A percentile compares a stretch with the other conserved stretches of the same genome.
Conservation (phyloP, 331 rosid genomes). For the Saraca asoca region DNA sequence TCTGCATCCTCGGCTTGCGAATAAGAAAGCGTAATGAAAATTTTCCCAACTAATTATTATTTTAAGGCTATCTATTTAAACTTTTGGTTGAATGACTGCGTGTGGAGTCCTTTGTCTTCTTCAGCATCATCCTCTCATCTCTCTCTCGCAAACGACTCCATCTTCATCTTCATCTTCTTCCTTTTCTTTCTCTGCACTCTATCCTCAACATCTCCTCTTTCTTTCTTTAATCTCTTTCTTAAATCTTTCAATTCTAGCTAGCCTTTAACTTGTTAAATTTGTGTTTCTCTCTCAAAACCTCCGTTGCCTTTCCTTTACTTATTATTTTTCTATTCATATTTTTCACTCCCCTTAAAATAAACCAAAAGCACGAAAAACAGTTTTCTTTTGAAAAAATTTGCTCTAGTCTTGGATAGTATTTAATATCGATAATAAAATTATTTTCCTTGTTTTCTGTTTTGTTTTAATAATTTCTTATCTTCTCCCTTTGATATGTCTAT, state of each 20-base stretch:
- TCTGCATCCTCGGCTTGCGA: slow-evolving; percentile 17
- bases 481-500: slow-evolving; percentile 58
- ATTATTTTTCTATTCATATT: slow-evolving; percentile 28
- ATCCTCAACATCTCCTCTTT: slow-evolving; percentile 35
- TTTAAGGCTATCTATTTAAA: slow-evolving; percentile 40
- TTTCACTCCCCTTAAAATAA: slow-evolving; percentile 48
- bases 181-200: slow-evolving; percentile 60
- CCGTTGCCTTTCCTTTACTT: background rate
- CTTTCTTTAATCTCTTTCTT: slow-evolving; percentile 21
- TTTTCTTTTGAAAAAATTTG: slow-evolving; percentile 30
- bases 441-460: slow-evolving; percentile 74
- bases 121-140: slow-evolving; percentile 20
- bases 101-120: slow-evolving; percentile 47
- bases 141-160: slow-evolving; percentile 15
- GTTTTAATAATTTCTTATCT: slow-evolving; percentile 35
- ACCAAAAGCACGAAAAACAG: slow-evolving; percentile 43
- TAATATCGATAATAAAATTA: slow-evolving; percentile 38
- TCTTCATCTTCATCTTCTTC: slow-evolving; percentile 24
- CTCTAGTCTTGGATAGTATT: slow-evolving; percentile 11
- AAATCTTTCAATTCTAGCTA: too few relatives aligned
- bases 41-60: slow-evolving; percentile 42
- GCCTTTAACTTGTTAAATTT: background rate
- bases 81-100: slow-evolving; percentile 58
- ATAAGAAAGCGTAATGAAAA: slow-evolving; percentile 43
- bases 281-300: slow-evolving; percentile 2